Evolutionary conservation across 257 asterid species (phyloP).

Genomic region (Rhazya stricta): DNA sequence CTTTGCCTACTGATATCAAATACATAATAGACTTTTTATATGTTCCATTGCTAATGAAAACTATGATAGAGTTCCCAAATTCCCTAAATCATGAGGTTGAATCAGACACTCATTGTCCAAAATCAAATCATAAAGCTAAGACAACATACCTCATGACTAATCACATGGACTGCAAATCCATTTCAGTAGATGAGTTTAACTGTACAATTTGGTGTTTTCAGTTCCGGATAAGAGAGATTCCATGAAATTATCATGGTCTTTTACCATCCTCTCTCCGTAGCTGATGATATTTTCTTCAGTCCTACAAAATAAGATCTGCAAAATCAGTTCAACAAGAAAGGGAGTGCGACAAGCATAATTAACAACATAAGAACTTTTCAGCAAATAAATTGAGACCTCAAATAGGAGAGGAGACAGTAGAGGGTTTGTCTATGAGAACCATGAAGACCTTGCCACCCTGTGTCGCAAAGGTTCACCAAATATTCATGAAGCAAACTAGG

Average conservation of each 20-base stretch:
- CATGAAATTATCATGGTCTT: constrained; percentile 41
- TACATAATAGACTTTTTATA: neutral
- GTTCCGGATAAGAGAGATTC: constrained; percentile 35
- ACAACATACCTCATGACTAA: constrained; percentile 33
- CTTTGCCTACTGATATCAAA: neutral
- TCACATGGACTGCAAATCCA: constrained; percentile 54
- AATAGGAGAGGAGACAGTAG: constrained; percentile 19
- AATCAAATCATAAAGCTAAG: neutral
- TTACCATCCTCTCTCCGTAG: constrained; percentile 19
- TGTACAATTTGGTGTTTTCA: constrained; percentile 47
- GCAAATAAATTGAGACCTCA: constrained; percentile 10
- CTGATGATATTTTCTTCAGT: constrained; percentile 11
- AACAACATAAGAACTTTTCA: neutral
- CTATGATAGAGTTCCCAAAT: too few relatives aligned
- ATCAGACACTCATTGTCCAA: neutral
- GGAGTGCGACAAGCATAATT: neutral
- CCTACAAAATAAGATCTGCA: constrained; percentile 14
- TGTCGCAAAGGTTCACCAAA: constrained; percentile 17
- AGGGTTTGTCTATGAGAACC: constrained; percentile 49
- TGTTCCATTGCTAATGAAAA: neutral
- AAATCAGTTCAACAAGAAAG: neutral
- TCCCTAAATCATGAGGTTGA: neutral
- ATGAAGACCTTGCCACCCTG: constrained; percentile 41
- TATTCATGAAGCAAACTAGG: constrained; percentile 19
- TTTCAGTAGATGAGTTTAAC: constrained; percentile 63